Evolutionary conservation across 192 early-diverging fungal species (phyloP), one percentile per base, ranked within the genome.

Genomic region (Coemansia sp.): DNA sequence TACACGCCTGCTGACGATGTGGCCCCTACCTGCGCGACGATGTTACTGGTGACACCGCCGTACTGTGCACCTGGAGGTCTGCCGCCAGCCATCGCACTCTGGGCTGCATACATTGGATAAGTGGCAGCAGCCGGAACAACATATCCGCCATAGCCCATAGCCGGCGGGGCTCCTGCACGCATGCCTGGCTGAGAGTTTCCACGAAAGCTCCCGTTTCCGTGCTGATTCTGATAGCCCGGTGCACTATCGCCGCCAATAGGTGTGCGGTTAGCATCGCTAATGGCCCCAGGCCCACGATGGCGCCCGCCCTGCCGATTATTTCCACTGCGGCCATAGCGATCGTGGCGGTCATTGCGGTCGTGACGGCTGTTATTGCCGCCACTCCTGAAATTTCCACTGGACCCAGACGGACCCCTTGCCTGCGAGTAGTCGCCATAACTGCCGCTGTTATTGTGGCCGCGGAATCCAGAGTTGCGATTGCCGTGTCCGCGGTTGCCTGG

Each of bases 181-280:
- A 54, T 58, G 38, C 56, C 54, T 24, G 53, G 12, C 23, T 69
- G 76, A 25, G 35, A 54, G 52, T 49, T 49, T 15, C 24, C 39
- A 19, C 72, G 71, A 29, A 67, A 73, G 22, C 21, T 32, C 24
- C 63, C 47, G n/a, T 57, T 64, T 12, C 61, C 43, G 41, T 70
- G 53, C 11, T 66, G 67, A 47, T 48, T 54, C 10, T 48, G 35
- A 1, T 58, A 51, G 11, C 60, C 50, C 23, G 41, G 39, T 8
- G 47, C 37, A 4, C 14, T 55, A n/a, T n/a, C 32, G 45, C 53
- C 21, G 41, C 22, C 37, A 17, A 75, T 65, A 14, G 77, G 72
- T 24, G 65, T 65, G 43, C 77, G 77, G 47, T 80, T 80, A 27
- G 49, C 62, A 12, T 65, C 59, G 62, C 72, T 75, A 32, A 74